phyloP scores from a whole-genome alignment of 1,139 yeast genomes.

The Yamadazyma sp. region DNA sequence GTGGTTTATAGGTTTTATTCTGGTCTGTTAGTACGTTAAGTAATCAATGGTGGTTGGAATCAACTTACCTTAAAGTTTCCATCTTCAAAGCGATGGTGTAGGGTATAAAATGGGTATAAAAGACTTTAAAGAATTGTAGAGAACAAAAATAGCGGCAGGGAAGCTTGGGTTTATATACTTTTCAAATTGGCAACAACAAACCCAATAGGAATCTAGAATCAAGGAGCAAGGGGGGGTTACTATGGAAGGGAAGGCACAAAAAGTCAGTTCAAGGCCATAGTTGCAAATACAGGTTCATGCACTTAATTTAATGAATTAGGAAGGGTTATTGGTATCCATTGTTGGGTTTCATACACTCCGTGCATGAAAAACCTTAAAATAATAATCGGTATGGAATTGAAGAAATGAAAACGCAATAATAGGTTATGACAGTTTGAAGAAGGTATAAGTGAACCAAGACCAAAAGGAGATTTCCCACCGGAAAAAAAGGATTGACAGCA shows the following conservation, averaged over 20 bases:
- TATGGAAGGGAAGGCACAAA: not conserved
- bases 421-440: not conserved
- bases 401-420: no score
- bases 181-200: not conserved
- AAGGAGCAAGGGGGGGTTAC: not conserved
- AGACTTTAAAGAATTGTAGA: conserved; percentile 3
- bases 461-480: no score
- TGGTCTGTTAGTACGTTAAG: conserved; percentile 12
- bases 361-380: conserved; percentile 4
- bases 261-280: not conserved
- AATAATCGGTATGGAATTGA: not conserved
- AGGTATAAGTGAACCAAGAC: not conserved
- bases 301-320: conserved; percentile 11
- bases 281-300: conserved; percentile 9
- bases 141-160: conserved; percentile 4
- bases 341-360: conserved; percentile 6
- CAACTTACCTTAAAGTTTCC: conserved; percentile 18
- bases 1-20: conserved; percentile 45
- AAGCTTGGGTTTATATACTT: conserved; percentile 7
- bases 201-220: no score
- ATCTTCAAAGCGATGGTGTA: conserved; percentile 13
- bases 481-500: no score
- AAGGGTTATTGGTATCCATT: conserved; percentile 6
- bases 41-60: not conserved
- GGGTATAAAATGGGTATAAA: conserved; percentile 15